Evolutionary conservation across 148 eudicot genomes (phyloP).

Genomic region (Amaranthus hypochondriacus): DNA sequence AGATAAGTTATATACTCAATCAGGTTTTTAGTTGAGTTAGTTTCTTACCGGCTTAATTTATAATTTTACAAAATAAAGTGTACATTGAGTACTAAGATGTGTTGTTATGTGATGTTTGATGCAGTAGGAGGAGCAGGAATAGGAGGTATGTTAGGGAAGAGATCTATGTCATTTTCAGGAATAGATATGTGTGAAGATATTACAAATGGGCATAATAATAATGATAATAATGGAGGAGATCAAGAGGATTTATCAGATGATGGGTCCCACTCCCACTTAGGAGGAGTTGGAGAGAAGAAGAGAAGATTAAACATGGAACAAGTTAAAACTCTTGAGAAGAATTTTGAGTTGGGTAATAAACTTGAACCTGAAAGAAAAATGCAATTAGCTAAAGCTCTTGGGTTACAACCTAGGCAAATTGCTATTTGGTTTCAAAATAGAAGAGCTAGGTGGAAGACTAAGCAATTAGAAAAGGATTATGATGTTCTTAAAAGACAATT

Average conservation of each 20-base stretch:
- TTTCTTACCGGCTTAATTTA: too few relatives aligned
- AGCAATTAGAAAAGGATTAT: conserved; percentile 92
- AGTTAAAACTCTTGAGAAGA: conserved; percentile 87
- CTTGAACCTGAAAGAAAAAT: conserved; percentile 96
- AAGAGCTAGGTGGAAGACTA: conserved; percentile 95
- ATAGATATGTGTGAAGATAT: conserved; percentile 42
- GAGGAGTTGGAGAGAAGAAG: conserved; percentile 65
- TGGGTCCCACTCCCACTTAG: conserved; percentile 68
- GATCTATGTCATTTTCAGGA: conserved; percentile 80
- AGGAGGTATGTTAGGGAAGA: conserved; percentile 58
- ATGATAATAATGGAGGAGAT: conserved; percentile 39
- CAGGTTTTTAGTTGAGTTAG: too few relatives aligned
- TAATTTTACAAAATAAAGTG: too few relatives aligned
- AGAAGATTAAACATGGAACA: conserved; percentile 91
- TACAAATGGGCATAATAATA: conserved; percentile 5
- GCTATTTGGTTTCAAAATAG: conserved; percentile 98
- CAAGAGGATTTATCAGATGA: conserved; percentile 86
- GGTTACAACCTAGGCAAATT: conserved; percentile 87
- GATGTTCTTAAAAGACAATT: conserved; percentile 75
- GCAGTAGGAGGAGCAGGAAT: conserved; percentile 33
- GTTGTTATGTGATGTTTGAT: not conserved
- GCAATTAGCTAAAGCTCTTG: conserved; percentile 89
- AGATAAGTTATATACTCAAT: too few relatives aligned
- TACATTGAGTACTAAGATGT: too few relatives aligned
- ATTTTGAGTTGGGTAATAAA: conserved; percentile 83